These are phyloP conservation scores for Fraxinus quadrangulata DNA, from an alignment of 257 asterid genomes.

Conservation along the genomic window DNA sequence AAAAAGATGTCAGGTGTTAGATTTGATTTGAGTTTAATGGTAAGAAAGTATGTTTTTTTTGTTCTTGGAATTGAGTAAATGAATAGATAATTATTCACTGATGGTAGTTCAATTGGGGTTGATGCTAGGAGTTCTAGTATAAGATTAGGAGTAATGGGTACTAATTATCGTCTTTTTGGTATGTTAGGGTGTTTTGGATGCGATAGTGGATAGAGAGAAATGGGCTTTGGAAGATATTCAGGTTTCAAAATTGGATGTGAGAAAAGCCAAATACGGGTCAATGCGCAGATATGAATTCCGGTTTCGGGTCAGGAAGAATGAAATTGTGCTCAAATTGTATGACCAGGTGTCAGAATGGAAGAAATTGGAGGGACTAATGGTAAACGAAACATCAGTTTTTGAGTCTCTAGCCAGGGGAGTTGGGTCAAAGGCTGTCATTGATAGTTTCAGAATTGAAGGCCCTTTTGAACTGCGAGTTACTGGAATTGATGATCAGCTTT, in stretches of 20 bases:
- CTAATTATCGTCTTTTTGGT: background rate
- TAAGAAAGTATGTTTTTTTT: background rate
- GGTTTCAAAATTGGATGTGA: constrained; percentile 54
- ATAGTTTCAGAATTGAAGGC: constrained; percentile 59
- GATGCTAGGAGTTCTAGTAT: background rate
- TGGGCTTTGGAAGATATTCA: constrained; percentile 62
- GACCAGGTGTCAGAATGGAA: constrained; percentile 63
- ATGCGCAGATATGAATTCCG: constrained; percentile 48
- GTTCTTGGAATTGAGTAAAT: background rate
- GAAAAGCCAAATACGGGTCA: constrained; percentile 46
- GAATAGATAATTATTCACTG: background rate
- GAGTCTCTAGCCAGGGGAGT: constrained; percentile 50
- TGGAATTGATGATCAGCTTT: constrained; percentile 51
- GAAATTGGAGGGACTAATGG: constrained; percentile 31
- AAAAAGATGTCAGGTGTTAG: background rate
- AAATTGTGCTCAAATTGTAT: constrained; percentile 51
- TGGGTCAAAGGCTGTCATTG: constrained; percentile 48
- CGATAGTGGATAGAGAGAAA: constrained; percentile 54
- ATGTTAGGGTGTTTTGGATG: constrained; percentile 54
- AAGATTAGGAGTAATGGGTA: background rate
- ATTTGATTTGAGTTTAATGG: constrained; percentile 6
- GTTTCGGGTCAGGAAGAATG: constrained; percentile 51
- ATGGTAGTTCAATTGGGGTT: constrained; percentile 5
- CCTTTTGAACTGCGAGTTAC: constrained; percentile 61
- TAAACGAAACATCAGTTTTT: constrained; percentile 39